Conservation (phyloP, 495 filamentous ascomycete species). For the Neurospora tetraspora region DNA sequence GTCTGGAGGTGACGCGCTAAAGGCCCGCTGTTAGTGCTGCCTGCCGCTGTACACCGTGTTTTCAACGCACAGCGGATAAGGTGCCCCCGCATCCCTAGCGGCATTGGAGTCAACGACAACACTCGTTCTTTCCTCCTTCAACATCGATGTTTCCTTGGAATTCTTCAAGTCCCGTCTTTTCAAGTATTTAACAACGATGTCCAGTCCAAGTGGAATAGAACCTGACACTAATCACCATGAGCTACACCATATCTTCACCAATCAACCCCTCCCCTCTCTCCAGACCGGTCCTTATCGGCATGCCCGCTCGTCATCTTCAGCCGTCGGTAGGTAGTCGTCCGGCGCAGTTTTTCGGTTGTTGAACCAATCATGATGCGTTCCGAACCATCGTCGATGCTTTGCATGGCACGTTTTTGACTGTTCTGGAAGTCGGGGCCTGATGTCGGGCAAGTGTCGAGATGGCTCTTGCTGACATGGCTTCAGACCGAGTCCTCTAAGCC, state of each 20-base stretch:
- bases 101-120: background rate
- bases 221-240: no score
- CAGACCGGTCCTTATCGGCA: background rate
- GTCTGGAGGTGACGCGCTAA: background rate
- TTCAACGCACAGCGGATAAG: no score
- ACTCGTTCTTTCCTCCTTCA: background rate
- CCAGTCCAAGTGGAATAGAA: no score
- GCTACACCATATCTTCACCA: no score
- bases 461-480: background rate
- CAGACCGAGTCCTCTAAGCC: background rate
- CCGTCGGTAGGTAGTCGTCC: background rate
- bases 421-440: background rate
- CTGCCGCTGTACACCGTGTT: no score
- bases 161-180: no score
- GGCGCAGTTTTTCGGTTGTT: background rate
- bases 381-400: background rate
- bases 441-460: background rate
- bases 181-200: no score
- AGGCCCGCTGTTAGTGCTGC: background rate
- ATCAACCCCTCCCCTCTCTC: background rate
- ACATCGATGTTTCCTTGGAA: no score
- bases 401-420: background rate
- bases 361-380: background rate
- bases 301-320: background rate
- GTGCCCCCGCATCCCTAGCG: background rate